These are phyloP conservation scores for Parsonsia alboflavescens DNA, from an alignment of 257 asterid species.

Conservation along the genomic window DNA sequence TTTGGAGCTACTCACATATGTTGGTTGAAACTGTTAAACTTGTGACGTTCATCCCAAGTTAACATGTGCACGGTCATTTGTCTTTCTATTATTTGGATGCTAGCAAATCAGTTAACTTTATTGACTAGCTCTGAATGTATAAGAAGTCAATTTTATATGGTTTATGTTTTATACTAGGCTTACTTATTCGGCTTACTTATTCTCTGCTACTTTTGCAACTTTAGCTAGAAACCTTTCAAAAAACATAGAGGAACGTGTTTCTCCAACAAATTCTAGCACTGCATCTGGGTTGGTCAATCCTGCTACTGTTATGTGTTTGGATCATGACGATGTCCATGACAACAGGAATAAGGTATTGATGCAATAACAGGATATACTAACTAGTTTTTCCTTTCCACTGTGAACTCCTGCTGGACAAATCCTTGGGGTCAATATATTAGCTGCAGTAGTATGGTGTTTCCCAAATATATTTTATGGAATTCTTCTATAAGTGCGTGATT, in stretches of 20 bases:
- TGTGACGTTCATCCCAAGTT: neutral
- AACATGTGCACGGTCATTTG: neutral
- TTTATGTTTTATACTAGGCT: slow-evolving; percentile 15
- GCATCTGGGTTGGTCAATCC: slow-evolving; percentile 50
- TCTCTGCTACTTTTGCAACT: slow-evolving; percentile 21
- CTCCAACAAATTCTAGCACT: slow-evolving; percentile 49
- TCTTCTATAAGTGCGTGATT: neutral
- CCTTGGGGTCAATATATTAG: neutral
- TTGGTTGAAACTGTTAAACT: neutral
- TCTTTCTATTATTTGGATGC: neutral
- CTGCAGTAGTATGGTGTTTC: neutral
- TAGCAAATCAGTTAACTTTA: neutral
- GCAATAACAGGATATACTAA: neutral
- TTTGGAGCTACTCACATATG: neutral
- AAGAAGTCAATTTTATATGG: neutral
- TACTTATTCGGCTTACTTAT: slow-evolving; percentile 20
- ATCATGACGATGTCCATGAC: slow-evolving; percentile 30
- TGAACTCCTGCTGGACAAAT: neutral
- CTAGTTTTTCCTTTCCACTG: slow-evolving; percentile 9
- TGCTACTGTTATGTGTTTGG: slow-evolving; percentile 38
- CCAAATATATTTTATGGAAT: neutral
- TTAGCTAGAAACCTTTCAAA: slow-evolving; percentile 51
- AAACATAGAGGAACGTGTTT: slow-evolving; percentile 40
- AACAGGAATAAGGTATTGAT: slow-evolving; percentile 38
- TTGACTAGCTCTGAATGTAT: neutral